Percentiles rank a stretch among this genome's conserved stretches.
Conservation (phyloP, 208 protist genomes). For the Angomonas deanei region DNA sequence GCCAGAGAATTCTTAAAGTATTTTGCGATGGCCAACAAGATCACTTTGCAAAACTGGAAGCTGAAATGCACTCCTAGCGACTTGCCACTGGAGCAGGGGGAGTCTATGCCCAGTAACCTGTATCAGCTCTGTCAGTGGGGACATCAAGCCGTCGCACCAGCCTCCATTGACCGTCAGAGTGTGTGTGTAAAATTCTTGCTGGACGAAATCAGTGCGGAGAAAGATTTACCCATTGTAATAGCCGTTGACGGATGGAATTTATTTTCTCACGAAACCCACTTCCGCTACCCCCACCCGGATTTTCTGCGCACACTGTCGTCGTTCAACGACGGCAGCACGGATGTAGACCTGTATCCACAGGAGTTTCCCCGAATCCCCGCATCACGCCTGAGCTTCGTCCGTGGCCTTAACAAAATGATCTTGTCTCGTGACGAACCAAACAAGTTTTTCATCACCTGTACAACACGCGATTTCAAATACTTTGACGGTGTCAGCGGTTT, state of each 20-base stretch:
- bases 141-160: conserved; percentile 61
- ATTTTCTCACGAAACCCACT: conserved; percentile 89
- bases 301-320: conserved; percentile 81
- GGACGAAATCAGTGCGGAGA: conserved; percentile 83
- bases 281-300: conserved; percentile 87
- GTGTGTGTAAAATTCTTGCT: conserved; percentile 89
- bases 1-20: conserved; percentile 75
- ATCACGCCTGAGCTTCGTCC: conserved; percentile 83
- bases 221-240: conserved; percentile 78
- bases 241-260: conserved; percentile 89
- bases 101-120: conserved; percentile 62
- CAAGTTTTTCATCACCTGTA: conserved; percentile 89
- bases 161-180: conserved; percentile 86
- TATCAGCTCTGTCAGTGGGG: conserved; percentile 86
- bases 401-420: conserved; percentile 86
- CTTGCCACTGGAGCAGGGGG: conserved; percentile 75
- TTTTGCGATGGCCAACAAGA: conserved; percentile 64
- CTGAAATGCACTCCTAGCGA: conserved; percentile 73
- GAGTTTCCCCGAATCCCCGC: conserved; percentile 86
- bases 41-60: conserved; percentile 46
- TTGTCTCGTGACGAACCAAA: conserved; percentile 56
- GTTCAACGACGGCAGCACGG: conserved; percentile 68
- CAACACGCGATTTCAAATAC: conserved; percentile 85
- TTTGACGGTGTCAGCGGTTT: conserved; percentile 87
- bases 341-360: conserved; percentile 85